Conservation (phyloP, 306 rosid genomes). For the Dryas octopetala region DNA sequence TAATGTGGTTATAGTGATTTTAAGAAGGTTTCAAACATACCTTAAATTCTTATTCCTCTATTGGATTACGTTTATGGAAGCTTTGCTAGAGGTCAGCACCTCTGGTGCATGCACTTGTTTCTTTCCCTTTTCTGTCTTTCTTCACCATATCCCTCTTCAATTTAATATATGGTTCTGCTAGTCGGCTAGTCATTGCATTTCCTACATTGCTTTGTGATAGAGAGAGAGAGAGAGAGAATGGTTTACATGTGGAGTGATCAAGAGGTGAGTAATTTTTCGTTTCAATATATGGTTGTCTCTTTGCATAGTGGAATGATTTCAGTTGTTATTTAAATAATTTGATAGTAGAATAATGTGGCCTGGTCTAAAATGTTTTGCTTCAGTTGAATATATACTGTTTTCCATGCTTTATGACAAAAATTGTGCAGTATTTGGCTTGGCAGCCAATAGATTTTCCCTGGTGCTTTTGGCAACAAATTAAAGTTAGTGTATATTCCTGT, state of each 20-base stretch:
- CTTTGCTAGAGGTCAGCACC: constrained; percentile 8
- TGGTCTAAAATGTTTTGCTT: not conserved
- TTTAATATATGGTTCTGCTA: constrained; percentile 10
- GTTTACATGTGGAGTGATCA: constrained; percentile 6
- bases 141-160: not conserved
- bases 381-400: too few relatives aligned
- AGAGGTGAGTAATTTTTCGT: constrained; percentile 11
- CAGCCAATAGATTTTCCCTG: too few relatives aligned
- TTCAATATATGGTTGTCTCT: not conserved
- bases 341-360: not conserved
- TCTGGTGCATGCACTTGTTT: not conserved
- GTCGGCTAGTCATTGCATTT: constrained; percentile 3
- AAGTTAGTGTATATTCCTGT: too few relatives aligned
- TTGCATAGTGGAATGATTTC: not conserved
- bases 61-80: not conserved
- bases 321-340: not conserved
- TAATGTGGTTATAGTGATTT: not conserved
- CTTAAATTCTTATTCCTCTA: constrained; percentile 13
- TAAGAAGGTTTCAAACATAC: constrained; percentile 11
- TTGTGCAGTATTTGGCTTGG: too few relatives aligned
- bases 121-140: not conserved
- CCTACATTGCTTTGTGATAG: not conserved
- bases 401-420: not conserved
- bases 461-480: too few relatives aligned
- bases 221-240: not conserved